These are phyloP conservation scores for Alloascoidea africana DNA, from an alignment of 805 yeast genomes.

Conservation along the genomic window DNA sequence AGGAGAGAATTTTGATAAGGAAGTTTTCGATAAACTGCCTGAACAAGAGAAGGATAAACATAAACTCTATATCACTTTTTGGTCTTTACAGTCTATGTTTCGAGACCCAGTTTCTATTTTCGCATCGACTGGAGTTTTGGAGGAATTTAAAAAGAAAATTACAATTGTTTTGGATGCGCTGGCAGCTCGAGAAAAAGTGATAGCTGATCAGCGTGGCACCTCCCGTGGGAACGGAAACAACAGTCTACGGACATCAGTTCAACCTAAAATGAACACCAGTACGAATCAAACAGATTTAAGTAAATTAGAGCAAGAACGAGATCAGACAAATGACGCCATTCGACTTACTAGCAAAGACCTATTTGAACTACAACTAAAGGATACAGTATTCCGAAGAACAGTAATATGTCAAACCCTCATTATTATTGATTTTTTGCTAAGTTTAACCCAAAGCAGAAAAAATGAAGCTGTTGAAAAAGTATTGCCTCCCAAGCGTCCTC, in stretches of 20 bases:
- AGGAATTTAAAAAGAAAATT: conserved; percentile 7
- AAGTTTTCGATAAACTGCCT: no score
- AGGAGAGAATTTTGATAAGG: conserved; percentile 1
- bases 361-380: conserved; percentile 18
- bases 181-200: conserved; percentile 6
- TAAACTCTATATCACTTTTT: conserved; percentile 12
- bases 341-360: conserved; percentile 19
- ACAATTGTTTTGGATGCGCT: conserved; percentile 7
- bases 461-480: conserved; percentile 5
- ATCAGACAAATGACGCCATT: conserved; percentile 14
- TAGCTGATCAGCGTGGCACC: background rate
- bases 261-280: no score
- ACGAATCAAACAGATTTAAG: background rate
- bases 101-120: conserved; percentile 13
- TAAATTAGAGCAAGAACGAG: background rate
- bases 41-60: background rate
- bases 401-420: conserved; percentile 15
- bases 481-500: conserved; percentile 10
- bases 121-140: conserved; percentile 6
- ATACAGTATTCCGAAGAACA: conserved; percentile 15
- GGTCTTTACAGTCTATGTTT: conserved; percentile 16
- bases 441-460: conserved; percentile 7
- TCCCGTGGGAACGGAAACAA: no score
- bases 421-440: conserved; percentile 13
- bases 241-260: no score